Base-by-base conservation (phyloP, 176 grass and related monocot species). In the Carex myosuroides region DNA sequence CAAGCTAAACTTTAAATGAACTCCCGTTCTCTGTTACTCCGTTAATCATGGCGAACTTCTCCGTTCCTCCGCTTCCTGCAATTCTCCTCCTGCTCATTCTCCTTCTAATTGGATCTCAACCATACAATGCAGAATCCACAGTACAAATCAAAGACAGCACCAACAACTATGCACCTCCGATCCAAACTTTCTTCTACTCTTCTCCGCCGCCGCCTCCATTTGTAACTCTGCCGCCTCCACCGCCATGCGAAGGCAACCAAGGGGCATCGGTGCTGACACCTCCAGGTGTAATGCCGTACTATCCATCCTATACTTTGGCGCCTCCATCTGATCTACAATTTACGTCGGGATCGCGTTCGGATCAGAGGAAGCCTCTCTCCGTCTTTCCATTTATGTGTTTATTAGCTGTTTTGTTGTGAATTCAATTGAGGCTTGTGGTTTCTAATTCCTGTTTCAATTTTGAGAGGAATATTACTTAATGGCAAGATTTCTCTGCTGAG, bases 1-100 rank as follows among this genome's bases (percentile, higher is more conserved):
- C 41, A 74, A 74, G n/a, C 0, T 22, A 24, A 30, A 53, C 71
- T 76, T 76, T 46, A 30, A 55, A 76, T 76, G 29, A 76, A 32
- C 72, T 17, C 30, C 12, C 48, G 9, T 54, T 76, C 48, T 76
- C 44, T 32, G 13, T 20, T 29, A 8, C 48, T 76, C 46, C 32
- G 72, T 29, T 55, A 30, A 76, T 55, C 48, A 82, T 82, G 80
- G 80, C 60, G 50, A 66, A 82, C 66, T 62, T 66, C 13, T 44
- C 8, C n/a, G 13, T 18, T 16, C 32, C 16, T 70, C 12, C 72
- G 13, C 48, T 54, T 24, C 22, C 48, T 55, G 22, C 13, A 76
- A 26, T 76, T 76, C 72, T 76, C 1, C 18, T 82, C 35, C 18
- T 82, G 12, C 60, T 82, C 60, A 11, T 67, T 82, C 61, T 54